Conservation (phyloP, 202 grass and related monocot genomes). For the Zizania palustris region DNA sequence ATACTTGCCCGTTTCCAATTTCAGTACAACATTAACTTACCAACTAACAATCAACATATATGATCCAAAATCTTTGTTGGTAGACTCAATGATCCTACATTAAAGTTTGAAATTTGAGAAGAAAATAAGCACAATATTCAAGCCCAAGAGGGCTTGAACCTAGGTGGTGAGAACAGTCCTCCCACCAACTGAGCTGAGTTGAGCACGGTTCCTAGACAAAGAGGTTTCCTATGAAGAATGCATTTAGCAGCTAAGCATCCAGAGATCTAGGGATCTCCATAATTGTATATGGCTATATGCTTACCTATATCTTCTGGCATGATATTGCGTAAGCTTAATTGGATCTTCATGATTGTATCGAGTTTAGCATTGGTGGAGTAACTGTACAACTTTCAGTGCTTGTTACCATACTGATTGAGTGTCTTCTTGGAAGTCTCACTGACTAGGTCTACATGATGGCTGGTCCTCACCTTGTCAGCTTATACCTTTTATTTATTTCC, state of each 20-base stretch:
- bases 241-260: background rate
- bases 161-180: background rate
- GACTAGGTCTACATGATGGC: background rate
- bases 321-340: background rate
- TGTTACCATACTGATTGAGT: background rate
- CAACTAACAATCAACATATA: slow-evolving; percentile 11
- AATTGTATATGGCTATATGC: background rate
- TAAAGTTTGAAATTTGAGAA: background rate
- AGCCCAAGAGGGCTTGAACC: too few species aligned
- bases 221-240: background rate
- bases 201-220: background rate
- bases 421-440: slow-evolving; percentile 5
- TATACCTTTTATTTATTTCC: background rate
- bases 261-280: background rate
- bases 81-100: background rate
- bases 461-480: slow-evolving; percentile 1
- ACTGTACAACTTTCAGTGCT: background rate
- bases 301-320: background rate
- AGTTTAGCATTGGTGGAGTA: background rate
- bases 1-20: slow-evolving; percentile 13
- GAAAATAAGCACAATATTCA: too few species aligned
- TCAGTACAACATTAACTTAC: background rate
- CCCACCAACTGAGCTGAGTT: background rate
- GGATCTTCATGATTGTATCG: background rate
- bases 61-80: background rate